A percentile compares a stretch with the other conserved stretches of the same genome.
phyloP scores from a whole-genome alignment of 2,329 filamentous ascomycete species.

The Fusarium sp. region DNA sequence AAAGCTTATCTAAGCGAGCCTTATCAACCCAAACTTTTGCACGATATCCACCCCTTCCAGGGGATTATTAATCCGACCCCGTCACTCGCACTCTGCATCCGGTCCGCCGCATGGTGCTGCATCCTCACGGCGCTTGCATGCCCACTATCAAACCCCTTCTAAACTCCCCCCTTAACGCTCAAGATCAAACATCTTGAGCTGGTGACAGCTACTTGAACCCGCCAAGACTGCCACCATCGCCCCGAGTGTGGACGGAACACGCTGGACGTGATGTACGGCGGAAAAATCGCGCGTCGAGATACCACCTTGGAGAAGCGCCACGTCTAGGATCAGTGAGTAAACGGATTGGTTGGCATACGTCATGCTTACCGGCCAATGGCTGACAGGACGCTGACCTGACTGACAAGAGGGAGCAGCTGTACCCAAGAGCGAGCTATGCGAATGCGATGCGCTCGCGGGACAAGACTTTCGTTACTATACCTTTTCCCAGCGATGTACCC shows the following conservation, averaged over 20 bases:
- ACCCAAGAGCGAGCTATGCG: constrained; percentile 41
- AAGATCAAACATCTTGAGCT: not conserved
- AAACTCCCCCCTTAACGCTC: not conserved
- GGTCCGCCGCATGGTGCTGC: not conserved
- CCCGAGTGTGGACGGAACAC: not conserved
- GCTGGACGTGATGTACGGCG: not conserved
- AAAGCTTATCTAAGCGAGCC: not conserved
- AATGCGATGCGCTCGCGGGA: constrained; percentile 42
- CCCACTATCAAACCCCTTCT: not conserved
- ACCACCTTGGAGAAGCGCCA: not conserved
- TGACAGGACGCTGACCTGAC: not conserved
- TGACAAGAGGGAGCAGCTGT: not conserved
- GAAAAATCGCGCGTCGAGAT: not conserved
- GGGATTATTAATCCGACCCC: not conserved
- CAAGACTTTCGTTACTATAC: constrained; percentile 51
- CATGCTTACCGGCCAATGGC: not conserved
- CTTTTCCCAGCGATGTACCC: constrained; percentile 51
- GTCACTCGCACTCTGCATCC: not conserved
- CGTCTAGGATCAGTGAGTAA: not conserved
- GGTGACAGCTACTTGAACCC: not conserved
- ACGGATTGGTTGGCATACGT: not conserved
- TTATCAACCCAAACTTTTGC: not conserved
- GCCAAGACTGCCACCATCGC: not conserved
- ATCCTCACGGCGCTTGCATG: not conserved
- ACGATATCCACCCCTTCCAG: not conserved